A percentile compares a stretch with the other conserved stretches of the same genome.
Evolutionary conservation across 805 yeast genomes (phyloP).

Genomic region (Sugiyamaella qingdaonensis): DNA sequence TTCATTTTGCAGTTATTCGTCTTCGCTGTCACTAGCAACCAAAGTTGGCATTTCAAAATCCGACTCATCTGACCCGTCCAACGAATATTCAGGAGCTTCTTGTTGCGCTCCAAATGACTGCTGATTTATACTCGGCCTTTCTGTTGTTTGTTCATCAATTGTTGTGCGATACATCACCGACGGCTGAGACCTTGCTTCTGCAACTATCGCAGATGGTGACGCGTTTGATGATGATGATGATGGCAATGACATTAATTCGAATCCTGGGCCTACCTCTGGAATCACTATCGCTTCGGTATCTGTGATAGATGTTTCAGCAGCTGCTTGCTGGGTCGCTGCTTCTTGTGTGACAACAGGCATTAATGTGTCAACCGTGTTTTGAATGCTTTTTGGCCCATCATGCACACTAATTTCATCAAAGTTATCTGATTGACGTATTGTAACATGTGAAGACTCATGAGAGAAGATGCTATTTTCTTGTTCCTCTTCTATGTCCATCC

Average conservation of each 20-base stretch:
- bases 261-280: neutral
- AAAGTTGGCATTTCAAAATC: neutral
- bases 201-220: neutral
- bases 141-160: neutral
- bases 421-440: neutral
- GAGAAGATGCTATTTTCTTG: neutral
- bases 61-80: neutral
- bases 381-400: too few species aligned
- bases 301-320: neutral
- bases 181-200: neutral
- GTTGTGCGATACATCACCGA: neutral
- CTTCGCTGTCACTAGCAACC: neutral
- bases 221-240: neutral
- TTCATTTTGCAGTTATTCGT: neutral
- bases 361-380: too few species aligned
- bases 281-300: neutral
- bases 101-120: neutral
- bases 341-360: neutral
- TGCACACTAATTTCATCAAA: too few species aligned
- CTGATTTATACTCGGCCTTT: neutral
- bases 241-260: neutral
- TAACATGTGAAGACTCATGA: neutral
- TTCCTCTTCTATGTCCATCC: neutral
- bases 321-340: neutral
- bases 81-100: neutral